Evolutionary conservation across 2,329 filamentous ascomycete species (phyloP), one percentile per base, ranked within the genome.

Genomic region (Rugonectria rugulosa): DNA sequence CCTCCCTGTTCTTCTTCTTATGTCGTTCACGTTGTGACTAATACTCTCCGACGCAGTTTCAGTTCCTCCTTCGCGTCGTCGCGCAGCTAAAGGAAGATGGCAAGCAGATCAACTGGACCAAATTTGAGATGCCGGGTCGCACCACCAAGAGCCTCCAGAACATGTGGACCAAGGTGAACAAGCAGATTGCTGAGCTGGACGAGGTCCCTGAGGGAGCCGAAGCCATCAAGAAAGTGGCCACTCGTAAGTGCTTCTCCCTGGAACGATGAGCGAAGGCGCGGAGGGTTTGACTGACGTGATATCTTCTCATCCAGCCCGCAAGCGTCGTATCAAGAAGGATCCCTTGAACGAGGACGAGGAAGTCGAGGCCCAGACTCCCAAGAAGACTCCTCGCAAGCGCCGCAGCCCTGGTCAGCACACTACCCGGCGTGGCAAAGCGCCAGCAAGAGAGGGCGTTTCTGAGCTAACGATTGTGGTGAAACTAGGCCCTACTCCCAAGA

Each of bases 71-170:
- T 2, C 72, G 72, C 6, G 66, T 77, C 49, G 64, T 77, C 14
- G 62, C 65, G 3, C 72, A 73, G 42, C 46, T 72, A 20, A 71
- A 69, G 37, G 63, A 69, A 0, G 69, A 72, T 3, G 71, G 71
- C 3, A 70, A 66, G 11, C 15, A 61, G 5, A 73, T 77, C 58
- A 72, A 74, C 40, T 77, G 74, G 74, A 52, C 57, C 2, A 59
- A 57, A 3, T 62, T 77, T 21, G 60, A 63, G 20, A 75, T 78
- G 67, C 70, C 72, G 0, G 73, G 71, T 0, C 73, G 75, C 7
- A 76, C 73, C 2, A 53, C 62, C 19, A 78, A 77, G 56, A 73
- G 72, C 2, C 58, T 78, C 0, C 66, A 73, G 57, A 71, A 73
- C 36, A 67, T 70, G 51, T 78, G 74, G 75, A 70, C 69, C 1